A percentile compares a stretch with the other conserved stretches of the same genome.
These are phyloP conservation scores for Suillus spraguei DNA, from an alignment of 768 basidiomycete genomes.

Conservation along the genomic window DNA sequence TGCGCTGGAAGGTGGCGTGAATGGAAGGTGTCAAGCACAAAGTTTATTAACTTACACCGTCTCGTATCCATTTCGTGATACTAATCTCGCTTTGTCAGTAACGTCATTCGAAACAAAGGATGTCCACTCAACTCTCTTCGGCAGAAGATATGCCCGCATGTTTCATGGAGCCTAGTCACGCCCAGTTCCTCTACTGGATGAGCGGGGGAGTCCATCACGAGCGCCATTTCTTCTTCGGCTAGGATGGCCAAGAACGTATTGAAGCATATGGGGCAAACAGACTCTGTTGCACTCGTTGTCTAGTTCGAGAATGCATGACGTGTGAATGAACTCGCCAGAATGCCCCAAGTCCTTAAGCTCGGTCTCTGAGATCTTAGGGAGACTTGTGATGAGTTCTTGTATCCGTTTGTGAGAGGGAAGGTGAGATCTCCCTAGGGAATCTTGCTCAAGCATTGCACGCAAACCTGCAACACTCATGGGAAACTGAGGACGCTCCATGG, in stretches of 20 bases:
- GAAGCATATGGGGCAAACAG: conserved; percentile 75
- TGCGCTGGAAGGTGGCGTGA: conserved; percentile 41
- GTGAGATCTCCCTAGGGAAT: not conserved
- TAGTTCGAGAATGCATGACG: conserved; percentile 7
- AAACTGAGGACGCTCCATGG: not conserved
- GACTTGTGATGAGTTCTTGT: conserved; percentile 41
- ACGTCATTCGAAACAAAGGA: conserved; percentile 13
- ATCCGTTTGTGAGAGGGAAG: conserved; percentile 32
- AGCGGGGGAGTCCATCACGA: conserved; percentile 79
- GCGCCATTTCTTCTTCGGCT: conserved; percentile 73
- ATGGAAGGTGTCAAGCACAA: not conserved
- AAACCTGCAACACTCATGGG: not conserved
- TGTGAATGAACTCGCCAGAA: conserved; percentile 37
- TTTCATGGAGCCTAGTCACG: conserved; percentile 59
- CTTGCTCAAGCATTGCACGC: not conserved
- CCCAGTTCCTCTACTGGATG: conserved; percentile 70
- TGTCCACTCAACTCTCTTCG: conserved; percentile 66
- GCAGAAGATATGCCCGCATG: conserved; percentile 76
- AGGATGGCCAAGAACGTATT: conserved; percentile 67
- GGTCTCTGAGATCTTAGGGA: conserved; percentile 54
- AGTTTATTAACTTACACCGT: conserved; percentile 46
- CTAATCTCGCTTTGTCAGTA: conserved; percentile 38
- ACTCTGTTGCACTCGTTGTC: conserved; percentile 45
- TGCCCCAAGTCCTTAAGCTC: conserved; percentile 50
- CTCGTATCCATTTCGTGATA: conserved; percentile 63